A percentile compares a stretch with the other conserved stretches of the same genome.
Conservation (phyloP, 2,329 filamentous ascomycete genomes). For the Exophiala xenobiotica region DNA sequence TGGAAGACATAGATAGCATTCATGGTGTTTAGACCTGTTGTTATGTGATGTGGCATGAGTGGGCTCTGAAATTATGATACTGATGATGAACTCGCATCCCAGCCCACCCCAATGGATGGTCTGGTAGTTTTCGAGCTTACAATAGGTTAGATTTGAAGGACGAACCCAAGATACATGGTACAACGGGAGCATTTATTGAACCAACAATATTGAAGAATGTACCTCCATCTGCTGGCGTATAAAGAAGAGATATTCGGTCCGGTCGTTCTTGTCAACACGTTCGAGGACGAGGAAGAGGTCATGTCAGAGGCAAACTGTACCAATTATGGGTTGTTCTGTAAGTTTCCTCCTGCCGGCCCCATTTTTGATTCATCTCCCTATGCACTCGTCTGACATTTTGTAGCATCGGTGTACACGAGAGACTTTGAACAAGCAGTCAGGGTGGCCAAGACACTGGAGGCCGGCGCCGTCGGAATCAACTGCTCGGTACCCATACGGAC, state of each 20-base stretch:
- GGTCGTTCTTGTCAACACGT: slow-evolving; percentile 40
- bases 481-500: slow-evolving; percentile 43
- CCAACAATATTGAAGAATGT: slow-evolving; percentile 11
- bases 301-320: slow-evolving; percentile 39
- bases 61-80: too few species aligned
- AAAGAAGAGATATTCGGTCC: slow-evolving; percentile 49
- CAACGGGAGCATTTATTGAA: slow-evolving; percentile 64
- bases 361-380: too few species aligned
- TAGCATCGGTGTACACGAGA: slow-evolving; percentile 42
- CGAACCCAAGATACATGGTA: too few species aligned
- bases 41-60: too few species aligned
- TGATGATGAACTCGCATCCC: too few species aligned
- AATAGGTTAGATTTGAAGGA: too few species aligned
- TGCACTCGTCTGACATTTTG: background rate
- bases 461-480: slow-evolving; percentile 46
- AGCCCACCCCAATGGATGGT: too few species aligned
- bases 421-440: slow-evolving; percentile 41
- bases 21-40: too few species aligned
- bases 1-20: too few species aligned
- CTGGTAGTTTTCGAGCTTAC: slow-evolving; percentile 63
- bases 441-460: slow-evolving; percentile 41
- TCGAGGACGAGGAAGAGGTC: slow-evolving; percentile 40
- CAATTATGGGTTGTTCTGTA: slow-evolving; percentile 42
- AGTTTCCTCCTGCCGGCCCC: slow-evolving; percentile 14
- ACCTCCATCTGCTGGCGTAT: slow-evolving; percentile 35